phyloP scores from a whole-genome alignment of 257 asterid genomes.

The Orobanche coerulescens region DNA sequence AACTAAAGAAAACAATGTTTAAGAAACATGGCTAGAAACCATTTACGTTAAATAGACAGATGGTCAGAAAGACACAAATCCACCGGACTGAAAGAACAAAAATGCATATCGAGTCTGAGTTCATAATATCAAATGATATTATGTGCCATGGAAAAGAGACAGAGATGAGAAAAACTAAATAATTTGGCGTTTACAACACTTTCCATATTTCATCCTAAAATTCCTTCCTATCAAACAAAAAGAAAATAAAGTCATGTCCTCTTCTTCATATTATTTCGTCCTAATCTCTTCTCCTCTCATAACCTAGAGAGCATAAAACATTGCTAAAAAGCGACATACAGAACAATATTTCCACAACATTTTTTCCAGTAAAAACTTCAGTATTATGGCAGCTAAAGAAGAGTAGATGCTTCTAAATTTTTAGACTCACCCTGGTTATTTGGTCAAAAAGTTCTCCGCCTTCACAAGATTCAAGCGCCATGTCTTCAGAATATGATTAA shows the following conservation, averaged over 20 bases:
- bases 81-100: too few relatives aligned
- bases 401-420: not conserved
- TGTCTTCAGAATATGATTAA: conserved; percentile 48
- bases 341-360: not conserved
- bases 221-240: not conserved
- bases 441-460: conserved; percentile 99
- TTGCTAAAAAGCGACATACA: not conserved
- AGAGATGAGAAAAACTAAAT: too few relatives aligned
- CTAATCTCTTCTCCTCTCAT: not conserved
- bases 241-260: not conserved
- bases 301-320: not conserved
- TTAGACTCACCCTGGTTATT: conserved; percentile 70
- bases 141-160: too few relatives aligned
- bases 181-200: too few relatives aligned
- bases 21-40: too few relatives aligned
- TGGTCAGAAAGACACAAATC: too few relatives aligned
- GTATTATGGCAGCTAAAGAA: not conserved
- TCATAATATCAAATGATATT: too few relatives aligned
- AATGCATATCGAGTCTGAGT: too few relatives aligned
- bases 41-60: too few relatives aligned
- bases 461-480: conserved; percentile 99
- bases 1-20: too few relatives aligned
- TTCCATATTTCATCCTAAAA: not conserved
- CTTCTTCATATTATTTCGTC: not conserved
- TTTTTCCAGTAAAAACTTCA: not conserved